Evolutionary conservation across 331 rosid species (phyloP), one percentile per base, ranked within the genome.

Genomic region (Telfairia occidentalis): DNA sequence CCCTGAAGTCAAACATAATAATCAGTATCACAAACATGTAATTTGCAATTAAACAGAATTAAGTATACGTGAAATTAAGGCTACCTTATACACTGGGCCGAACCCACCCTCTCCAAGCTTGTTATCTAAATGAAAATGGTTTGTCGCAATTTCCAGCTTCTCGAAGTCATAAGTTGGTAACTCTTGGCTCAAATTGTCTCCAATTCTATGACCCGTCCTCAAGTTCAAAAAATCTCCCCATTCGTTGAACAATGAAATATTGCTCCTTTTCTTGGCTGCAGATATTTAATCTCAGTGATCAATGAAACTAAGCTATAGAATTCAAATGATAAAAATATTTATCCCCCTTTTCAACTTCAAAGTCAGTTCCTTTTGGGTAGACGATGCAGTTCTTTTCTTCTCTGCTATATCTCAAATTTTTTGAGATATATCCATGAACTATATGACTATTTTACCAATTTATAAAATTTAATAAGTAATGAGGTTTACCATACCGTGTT

Each of bases 21-120:
- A n/a, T 61, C n/a, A n/a, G n/a, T n/a, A n/a, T n/a, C 34, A 11
- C 34, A 9, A n/a, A 11, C 21, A 2, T 28, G 38, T 21, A 16
- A 24, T 7, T 30, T 57, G 10, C 13, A 21, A 11, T 15, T 7
- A 32, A 28, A 52, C 61, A 21, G 24, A 13, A 54, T 4, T 4
- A 5, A 45, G 40, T 55, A 18, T 11, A 49, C 21, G 18, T 66
- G 55, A 42, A 74, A n/a, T n/a, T 21, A 21, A 2, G 4, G 30
- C 3, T 78, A 85, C 85, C 82, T 70, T 83, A 50, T 85, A 85
- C 37, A 83, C 82, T 0, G 77, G 82, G 61, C 89, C 89, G 52
- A 81, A 85, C 29, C 89, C 87, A 1, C 87, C 89, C 38, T 74
- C 76, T 15, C 87, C 87, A 18, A 85, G 85, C 49, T 70, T 78